Base-by-base conservation (phyloP, 352 stramenopile species). In the Phytophthora crassamura region DNA sequence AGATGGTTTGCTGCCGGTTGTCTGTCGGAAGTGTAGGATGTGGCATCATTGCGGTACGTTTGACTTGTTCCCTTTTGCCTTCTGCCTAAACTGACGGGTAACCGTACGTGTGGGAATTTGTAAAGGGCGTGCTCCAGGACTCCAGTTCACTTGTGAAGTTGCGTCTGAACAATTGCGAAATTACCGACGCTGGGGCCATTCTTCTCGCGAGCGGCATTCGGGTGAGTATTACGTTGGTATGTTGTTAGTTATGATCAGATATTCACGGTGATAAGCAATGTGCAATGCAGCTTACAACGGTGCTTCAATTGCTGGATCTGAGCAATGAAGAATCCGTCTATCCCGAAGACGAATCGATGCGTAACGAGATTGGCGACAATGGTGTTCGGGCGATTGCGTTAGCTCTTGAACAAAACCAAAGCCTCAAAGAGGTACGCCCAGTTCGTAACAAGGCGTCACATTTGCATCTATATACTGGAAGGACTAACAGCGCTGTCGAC, bases 161-260 rank as follows among this genome's bases (percentile, higher is more conserved):
- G 32, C 67, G 63, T 9, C 61, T 86, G 22, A 72, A 75, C 32
- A 69, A 70, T 43, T 86, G 77, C n/a, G 68, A 82, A 30, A 69
- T 86, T 32, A 59, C 77, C 1, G 70, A 81, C 18, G 77, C 72
- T 10, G 77, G 77, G n/a, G 74, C 56, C 10, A 74, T 83, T 36
- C 34, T 83, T 15, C 69, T 86, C n/a, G 64, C 74, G 6, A 82
- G 66, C 18, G 74, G 58, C 32, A 46, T 86, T 43, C 59, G 69
- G 53, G 77, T 82, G 51, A 25, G 53, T 28, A 16, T 38, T n/a
- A 28, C 25, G 2, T n/a, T n/a, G n/a, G n/a, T n/a, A 18, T 45
- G 28, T n/a, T 45, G 14, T 54, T 30, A 11, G 10, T 10, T 47
- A 5, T 30, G n/a, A n/a, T n/a, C n/a, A n/a, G n/a, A 33, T 30